Base-by-base conservation (phyloP, 495 filamentous ascomycete genomes). In the Rusavskia elegans region DNA sequence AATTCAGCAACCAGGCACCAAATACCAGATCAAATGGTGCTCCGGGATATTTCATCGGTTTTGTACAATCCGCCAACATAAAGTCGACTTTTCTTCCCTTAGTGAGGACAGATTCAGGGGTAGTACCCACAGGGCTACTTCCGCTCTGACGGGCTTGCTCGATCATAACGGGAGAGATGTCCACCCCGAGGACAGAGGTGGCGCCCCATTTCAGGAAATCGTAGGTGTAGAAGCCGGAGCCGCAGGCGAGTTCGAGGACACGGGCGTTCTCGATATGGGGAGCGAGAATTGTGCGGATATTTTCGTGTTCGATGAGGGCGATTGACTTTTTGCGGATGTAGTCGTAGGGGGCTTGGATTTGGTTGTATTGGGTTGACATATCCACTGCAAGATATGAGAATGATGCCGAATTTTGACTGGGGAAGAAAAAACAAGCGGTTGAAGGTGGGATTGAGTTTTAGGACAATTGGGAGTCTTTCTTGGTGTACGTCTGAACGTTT, bases 1-100 rank as follows among this genome's bases (percentile, higher is more conserved):
- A 71, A 55, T 69, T 68, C 38, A 69, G 62, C 9, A 71, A 50
- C 68, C 68, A 71, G 21, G 55, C 59, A 1, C 56, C 66, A 20
- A 67, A 59, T 13, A 67, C 67, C 20, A 69, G 1, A 51, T 71
- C 67, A 52, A 70, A 71, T 10, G 57, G 58, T 13, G 57, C 67
- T 17, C 60, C 63, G 16, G 59, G 56, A 20, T 55, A 58, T 1
- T 3, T 8, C 20, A n/a, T 20, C 0, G 57, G 57, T 41, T 55
- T 55, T 2, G 44, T 42, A 54, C 63, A 58, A 51, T 66, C 63
- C 1, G 49, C 62, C 8, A 58, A 17, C 2, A 49, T 37, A 50
- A 59, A 64, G 2, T 40, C 10, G 8, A 63, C 32, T 11, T 23
- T 11, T 35, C 9, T 41, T 19, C n/a, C n/a, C 3, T 42, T 19